phyloP scores from a whole-genome alignment of 352 stramenopile genomes.

The Elongisporangium undulatum region DNA sequence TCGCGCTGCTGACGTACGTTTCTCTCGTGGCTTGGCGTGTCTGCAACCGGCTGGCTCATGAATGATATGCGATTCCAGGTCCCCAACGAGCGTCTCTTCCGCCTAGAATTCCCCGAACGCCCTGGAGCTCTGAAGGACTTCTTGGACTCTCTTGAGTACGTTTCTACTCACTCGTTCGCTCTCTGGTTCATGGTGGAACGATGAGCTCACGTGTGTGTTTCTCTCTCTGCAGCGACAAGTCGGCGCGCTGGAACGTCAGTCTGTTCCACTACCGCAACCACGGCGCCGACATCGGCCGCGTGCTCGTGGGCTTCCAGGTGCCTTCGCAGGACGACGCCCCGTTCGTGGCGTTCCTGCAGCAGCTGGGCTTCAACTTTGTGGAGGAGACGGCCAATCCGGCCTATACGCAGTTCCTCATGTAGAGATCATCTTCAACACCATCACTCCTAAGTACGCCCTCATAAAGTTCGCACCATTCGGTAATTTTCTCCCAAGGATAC shows the following conservation, averaged over 20 bases:
- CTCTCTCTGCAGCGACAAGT: constrained; percentile 21
- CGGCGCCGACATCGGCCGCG: constrained; percentile 96
- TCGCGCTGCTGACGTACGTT: constrained; percentile 58
- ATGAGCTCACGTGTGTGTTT: constrained; percentile 3
- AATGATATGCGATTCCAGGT: constrained; percentile 26
- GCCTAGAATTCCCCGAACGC: constrained; percentile 95
- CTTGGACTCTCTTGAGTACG: constrained; percentile 78
- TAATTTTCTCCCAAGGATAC: background rate
- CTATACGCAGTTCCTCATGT: constrained; percentile 78
- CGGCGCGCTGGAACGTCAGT: constrained; percentile 94
- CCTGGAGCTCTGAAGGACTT: constrained; percentile 92
- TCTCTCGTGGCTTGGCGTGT: background rate
- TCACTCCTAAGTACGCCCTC: background rate
- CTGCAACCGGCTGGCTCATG: background rate
- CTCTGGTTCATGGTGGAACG: background rate
- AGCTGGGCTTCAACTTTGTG: constrained; percentile 73
- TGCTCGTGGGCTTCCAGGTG: constrained; percentile 96
- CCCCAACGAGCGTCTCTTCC: constrained; percentile 93
- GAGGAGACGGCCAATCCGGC: constrained; percentile 85
- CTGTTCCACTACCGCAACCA: constrained; percentile 99
- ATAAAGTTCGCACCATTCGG: background rate
- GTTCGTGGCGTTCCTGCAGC: constrained; percentile 59
- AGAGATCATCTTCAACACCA: constrained; percentile 10
- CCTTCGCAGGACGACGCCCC: constrained; percentile 37
- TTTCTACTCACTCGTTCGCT: background rate